Base-by-base conservation (phyloP, 2,329 filamentous ascomycete genomes). In the Talaromyces sp. region DNA sequence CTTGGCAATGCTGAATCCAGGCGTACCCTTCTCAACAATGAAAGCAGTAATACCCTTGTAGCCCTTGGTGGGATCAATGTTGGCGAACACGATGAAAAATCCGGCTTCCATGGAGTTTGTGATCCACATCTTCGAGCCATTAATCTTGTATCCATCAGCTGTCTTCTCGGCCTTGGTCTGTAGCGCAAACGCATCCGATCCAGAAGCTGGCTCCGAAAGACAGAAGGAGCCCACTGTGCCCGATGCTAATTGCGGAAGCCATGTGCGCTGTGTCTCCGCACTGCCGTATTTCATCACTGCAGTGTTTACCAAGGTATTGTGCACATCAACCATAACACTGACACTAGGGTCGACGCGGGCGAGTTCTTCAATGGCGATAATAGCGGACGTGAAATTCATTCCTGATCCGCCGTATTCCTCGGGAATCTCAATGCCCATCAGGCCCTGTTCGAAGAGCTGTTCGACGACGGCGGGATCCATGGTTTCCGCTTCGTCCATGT, bases 91-190 rank as follows among this genome's bases (percentile, higher is more conserved):
- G 74, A 99, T 94, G 82, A 97, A 99, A 82, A 98, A 90, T 66
- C 88, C 88, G 22, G 95, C 90, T 81, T 99, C 95, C 82, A 94
- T 89, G 60, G 91, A 90, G 84, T 99, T 99, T 68, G 95, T 99
- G 80, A 99, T 99, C 95, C 95, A 99, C 95, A 99, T 99, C 87
- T 99, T 99, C 78, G 87, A 88, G 59, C 95, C 95, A 67, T 87
- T 90, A 78, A 99, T 90, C 79, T 85, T 89, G 83, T 94, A 99
- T 39, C 94, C 93, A 69, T 88, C 85, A 24, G 87, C 84, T 0
- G 92, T 95, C 83, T 93, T 91, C 65, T 87, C 88, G 50, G 95
- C 95, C 78, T 92, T 93, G 65, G 95, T 98, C 70, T 92, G 90
- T 69, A 99, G 85, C 1, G 96, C 96, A 75, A 99, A 99, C 47